Base-by-base conservation (phyloP, 2,329 filamentous ascomycete genomes). In the Colletotrichum costaricense region DNA sequence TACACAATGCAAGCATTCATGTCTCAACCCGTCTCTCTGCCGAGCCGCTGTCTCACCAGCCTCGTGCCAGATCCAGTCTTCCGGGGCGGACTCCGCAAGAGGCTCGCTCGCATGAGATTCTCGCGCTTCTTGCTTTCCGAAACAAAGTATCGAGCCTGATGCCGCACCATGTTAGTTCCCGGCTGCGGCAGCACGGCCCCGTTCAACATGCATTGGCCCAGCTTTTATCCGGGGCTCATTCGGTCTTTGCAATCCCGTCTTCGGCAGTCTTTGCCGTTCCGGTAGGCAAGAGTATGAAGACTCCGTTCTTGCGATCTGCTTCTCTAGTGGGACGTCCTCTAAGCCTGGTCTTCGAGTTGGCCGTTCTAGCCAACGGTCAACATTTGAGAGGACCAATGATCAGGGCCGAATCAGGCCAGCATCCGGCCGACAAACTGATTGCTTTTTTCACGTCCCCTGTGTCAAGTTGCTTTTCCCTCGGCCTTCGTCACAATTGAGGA, bases 1-100 rank as follows among this genome's bases (percentile, higher is more conserved):
- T 57, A 38, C 58, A 55, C 55, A 60, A 70, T 55, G 70, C 70
- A 73, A 65, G 67, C 67, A 70, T 67, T 59, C 69, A 63, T 38
- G 49, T 52, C 64, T 33, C 24, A 54, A 30, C 12, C 55, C 35
- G 57, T 63, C 24, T 22, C 55, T 38, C 24, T 60, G 59, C 60
- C 55, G 67, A 65, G 8, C 46, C 56, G 46, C 33, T 57, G 67
- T 70, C 67, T 65, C 56, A 62, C 56, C 60, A 38, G 26, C 42
- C 70, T 65, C 60, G 26, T 68, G 66, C 35, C 67, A 62, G 60
- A 60, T 28, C 67, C 70, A 60, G 56, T 65, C 70, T 65, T 73
- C 60, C 46, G 70, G 67, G 56, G 67, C 67, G 46, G 46, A 60
- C 59, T 70, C 56, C 56, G 55, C 67, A 64, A 46, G 59, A 72